Evolutionary conservation across 768 basidiomycete species (phyloP).

Genomic region (Leccinum broughii): DNA sequence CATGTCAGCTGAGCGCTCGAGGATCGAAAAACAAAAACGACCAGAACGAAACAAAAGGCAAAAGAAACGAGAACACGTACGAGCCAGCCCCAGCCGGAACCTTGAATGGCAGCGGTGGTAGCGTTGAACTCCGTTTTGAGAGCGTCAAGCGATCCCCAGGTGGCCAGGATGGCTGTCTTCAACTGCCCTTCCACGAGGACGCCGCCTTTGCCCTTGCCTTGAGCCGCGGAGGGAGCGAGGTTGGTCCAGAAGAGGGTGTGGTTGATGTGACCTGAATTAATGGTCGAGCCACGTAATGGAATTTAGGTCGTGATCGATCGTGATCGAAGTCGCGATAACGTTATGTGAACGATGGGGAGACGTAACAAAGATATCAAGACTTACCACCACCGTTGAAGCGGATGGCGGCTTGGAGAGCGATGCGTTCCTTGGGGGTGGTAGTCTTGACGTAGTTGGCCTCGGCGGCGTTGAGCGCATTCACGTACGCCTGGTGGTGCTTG

Average conservation of each 20-base stretch:
- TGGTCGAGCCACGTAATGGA: neutral
- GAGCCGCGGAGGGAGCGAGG: slow-evolving; percentile 62
- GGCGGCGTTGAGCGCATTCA: slow-evolving; percentile 88
- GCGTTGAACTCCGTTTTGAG: slow-evolving; percentile 84
- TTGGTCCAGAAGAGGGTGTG: slow-evolving; percentile 98
- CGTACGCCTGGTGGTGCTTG: slow-evolving; percentile 96
- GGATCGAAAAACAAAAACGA: slow-evolving; percentile 30
- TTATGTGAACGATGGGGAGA: neutral
- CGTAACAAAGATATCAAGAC: slow-evolving; percentile 22
- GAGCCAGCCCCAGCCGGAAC: slow-evolving; percentile 96
- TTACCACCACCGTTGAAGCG: slow-evolving; percentile 96
- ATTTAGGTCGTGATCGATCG: neutral
- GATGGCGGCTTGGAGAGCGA: slow-evolving; percentile 86
- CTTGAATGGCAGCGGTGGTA: slow-evolving; percentile 83
- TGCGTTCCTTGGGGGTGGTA: slow-evolving; percentile 70
- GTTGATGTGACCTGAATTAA: slow-evolving; percentile 75
- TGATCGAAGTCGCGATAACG: slow-evolving; percentile 17
- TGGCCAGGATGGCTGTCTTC: slow-evolving; percentile 58
- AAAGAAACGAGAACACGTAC: slow-evolving; percentile 38
- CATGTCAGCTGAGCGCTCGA: neutral
- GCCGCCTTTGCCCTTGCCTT: slow-evolving; percentile 62
- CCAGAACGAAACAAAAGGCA: neutral
- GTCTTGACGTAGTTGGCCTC: slow-evolving; percentile 74
- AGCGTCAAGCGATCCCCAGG: slow-evolving; percentile 70
- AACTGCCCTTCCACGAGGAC: slow-evolving; percentile 60